Percentiles rank a stretch among this genome's conserved stretches.
Conservation (phyloP, 1,284 basidiomycete genomes). For the Ceratobasidium sp. region DNA sequence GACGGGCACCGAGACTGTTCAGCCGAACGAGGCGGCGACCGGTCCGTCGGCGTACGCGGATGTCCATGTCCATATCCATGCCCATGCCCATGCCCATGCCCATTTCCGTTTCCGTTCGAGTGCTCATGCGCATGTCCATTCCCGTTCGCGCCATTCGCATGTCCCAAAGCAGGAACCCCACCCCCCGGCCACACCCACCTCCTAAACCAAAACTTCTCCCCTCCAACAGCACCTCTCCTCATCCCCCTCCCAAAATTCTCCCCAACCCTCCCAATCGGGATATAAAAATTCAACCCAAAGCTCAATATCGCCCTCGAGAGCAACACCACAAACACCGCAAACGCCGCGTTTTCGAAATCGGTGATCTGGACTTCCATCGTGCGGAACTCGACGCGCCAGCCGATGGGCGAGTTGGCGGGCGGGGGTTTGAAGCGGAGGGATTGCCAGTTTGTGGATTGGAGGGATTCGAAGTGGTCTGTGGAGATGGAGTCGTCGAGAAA, state of each 20-base stretch:
- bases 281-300: slow-evolving; percentile 94
- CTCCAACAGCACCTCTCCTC: slow-evolving; percentile 84
- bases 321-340: slow-evolving; percentile 92
- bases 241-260: slow-evolving; percentile 96
- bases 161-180: background rate
- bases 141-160: background rate
- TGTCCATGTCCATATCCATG: background rate
- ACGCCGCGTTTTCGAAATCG: slow-evolving; percentile 99
- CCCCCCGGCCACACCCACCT: slow-evolving; percentile 31
- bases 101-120: slow-evolving; percentile 9
- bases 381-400: slow-evolving; percentile 98
- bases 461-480: slow-evolving; percentile 7
- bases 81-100: background rate
- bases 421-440: slow-evolving; percentile 96
- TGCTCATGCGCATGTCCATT: slow-evolving; percentile 6
- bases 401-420: slow-evolving; percentile 84
- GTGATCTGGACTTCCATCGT: slow-evolving; percentile 99
- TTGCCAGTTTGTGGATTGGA: slow-evolving; percentile 99
- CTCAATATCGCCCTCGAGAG: slow-evolving; percentile 92
- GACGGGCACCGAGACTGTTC: slow-evolving; percentile 46
- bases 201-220: slow-evolving; percentile 59
- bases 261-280: slow-evolving; percentile 98
- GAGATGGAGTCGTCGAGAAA: slow-evolving; percentile 81
- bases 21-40: slow-evolving; percentile 40
- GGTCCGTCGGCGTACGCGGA: background rate